A percentile compares a stretch with the other conserved stretches of the same genome.
Evolutionary conservation across 495 filamentous ascomycete species (phyloP).

Genomic region (Aspergillus mulundensis): DNA sequence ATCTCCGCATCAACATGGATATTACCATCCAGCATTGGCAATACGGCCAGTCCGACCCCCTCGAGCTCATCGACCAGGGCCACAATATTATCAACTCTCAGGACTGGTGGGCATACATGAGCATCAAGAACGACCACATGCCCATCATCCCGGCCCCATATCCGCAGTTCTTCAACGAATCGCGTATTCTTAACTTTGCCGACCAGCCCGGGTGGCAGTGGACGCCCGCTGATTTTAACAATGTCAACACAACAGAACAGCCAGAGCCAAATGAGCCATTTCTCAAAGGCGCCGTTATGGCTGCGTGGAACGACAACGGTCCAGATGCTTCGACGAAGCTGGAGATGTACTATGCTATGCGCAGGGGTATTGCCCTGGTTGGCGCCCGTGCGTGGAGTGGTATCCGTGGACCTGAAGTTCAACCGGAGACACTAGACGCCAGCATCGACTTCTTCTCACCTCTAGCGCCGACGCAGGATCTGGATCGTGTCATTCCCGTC

Average conservation of each 20-base stretch:
- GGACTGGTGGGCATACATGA: slow-evolving; percentile 56
- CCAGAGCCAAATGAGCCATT: slow-evolving; percentile 16
- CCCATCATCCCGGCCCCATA: slow-evolving; percentile 52
- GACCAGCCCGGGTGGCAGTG: slow-evolving; percentile 43
- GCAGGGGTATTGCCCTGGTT: slow-evolving; percentile 47
- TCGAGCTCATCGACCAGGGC: slow-evolving; percentile 33
- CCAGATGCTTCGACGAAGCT: slow-evolving; percentile 54
- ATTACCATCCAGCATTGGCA: slow-evolving; percentile 56
- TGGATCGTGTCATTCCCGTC: slow-evolving; percentile 36
- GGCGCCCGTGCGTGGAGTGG: slow-evolving; percentile 46
- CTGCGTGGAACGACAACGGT: slow-evolving; percentile 56
- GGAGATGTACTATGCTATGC: slow-evolving; percentile 51
- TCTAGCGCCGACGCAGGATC: slow-evolving; percentile 45
- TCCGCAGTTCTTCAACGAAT: slow-evolving; percentile 49
- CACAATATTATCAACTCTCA: slow-evolving; percentile 51
- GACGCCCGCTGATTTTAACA: slow-evolving; percentile 47
- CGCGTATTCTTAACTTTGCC: slow-evolving; percentile 45
- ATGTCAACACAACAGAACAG: slow-evolving; percentile 38
- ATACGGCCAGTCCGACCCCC: slow-evolving; percentile 52
- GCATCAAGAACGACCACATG: slow-evolving; percentile 51
- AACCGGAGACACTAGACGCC: slow-evolving; percentile 18
- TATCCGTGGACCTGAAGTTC: slow-evolving; percentile 29
- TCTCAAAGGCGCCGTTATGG: slow-evolving; percentile 49
- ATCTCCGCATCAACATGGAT: slow-evolving; percentile 33
- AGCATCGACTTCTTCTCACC: slow-evolving; percentile 35